A percentile compares a stretch with the other conserved stretches of the same genome.
These are phyloP conservation scores for Margaritispora aquatica DNA, from an alignment of 495 filamentous ascomycete species.

Conservation along the genomic window DNA sequence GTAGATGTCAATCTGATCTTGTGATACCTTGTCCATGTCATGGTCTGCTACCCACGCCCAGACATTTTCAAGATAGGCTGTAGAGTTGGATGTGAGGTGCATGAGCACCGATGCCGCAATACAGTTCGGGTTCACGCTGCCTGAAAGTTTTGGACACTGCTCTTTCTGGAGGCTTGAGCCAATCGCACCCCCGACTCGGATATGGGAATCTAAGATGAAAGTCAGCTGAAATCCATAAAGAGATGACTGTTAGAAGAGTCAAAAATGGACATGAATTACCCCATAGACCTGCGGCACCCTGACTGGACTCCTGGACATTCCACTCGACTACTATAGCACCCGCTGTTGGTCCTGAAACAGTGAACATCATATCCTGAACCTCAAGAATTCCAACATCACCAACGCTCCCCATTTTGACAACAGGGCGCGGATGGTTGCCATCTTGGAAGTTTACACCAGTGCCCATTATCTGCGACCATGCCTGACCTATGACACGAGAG, in stretches of 20 bases:
- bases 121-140: slow-evolving; percentile 35
- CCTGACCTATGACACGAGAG: slow-evolving; percentile 40
- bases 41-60: slow-evolving; percentile 56
- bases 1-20: slow-evolving; percentile 11
- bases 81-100: slow-evolving; percentile 45
- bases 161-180: slow-evolving; percentile 60
- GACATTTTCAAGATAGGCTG: slow-evolving; percentile 52
- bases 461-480: slow-evolving; percentile 52
- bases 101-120: slow-evolving; percentile 57
- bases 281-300: slow-evolving; percentile 26
- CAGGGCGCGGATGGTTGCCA: slow-evolving; percentile 39
- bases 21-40: slow-evolving; percentile 52
- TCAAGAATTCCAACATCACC: slow-evolving; percentile 50
- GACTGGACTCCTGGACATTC: slow-evolving; percentile 19
- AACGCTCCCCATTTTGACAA: slow-evolving; percentile 46
- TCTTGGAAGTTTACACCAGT: slow-evolving; percentile 42
- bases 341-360: slow-evolving; percentile 16
- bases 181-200: slow-evolving; percentile 59
- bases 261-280: slow-evolving; percentile 35
- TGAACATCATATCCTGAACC: slow-evolving; percentile 15
- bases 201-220: slow-evolving; percentile 68
- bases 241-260: slow-evolving; percentile 27
- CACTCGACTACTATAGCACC: slow-evolving; percentile 26
- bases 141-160: slow-evolving; percentile 32
- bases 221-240: too few relatives aligned